Evolutionary conservation across 768 basidiomycete genomes (phyloP).

Genomic region (Suillus clintonianus): DNA sequence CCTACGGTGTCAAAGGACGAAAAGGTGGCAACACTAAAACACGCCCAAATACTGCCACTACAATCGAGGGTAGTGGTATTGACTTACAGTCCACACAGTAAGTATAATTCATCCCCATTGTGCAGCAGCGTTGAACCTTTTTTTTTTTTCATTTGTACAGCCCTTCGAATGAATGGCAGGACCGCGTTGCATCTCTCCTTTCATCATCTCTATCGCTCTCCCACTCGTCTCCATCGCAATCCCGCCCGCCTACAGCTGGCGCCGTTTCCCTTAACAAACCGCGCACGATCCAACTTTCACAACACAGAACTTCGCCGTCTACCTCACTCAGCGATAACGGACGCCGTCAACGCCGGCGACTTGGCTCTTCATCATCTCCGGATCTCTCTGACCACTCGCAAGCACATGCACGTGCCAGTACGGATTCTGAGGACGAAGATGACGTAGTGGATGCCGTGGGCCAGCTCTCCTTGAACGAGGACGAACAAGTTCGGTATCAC

Average conservation of each 20-base stretch:
- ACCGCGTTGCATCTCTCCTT: slow-evolving; percentile 46
- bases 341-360: slow-evolving; percentile 53
- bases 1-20: slow-evolving; percentile 76
- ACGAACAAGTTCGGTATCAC: slow-evolving; percentile 83
- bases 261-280: slow-evolving; percentile 15
- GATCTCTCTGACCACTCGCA: slow-evolving; percentile 12
- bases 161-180: slow-evolving; percentile 86
- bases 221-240: slow-evolving; percentile 2
- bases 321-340: slow-evolving; percentile 29
- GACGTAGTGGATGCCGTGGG: slow-evolving; percentile 73
- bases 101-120: slow-evolving; percentile 23
- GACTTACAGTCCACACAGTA: slow-evolving; percentile 67
- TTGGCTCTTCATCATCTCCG: slow-evolving; percentile 36
- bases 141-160: slow-evolving; percentile 45
- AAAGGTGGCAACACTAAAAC: slow-evolving; percentile 41
- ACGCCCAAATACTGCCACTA: slow-evolving; percentile 20
- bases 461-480: slow-evolving; percentile 86
- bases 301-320: slow-evolving; percentile 14
- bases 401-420: slow-evolving; percentile 23
- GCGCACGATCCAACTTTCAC: slow-evolving; percentile 7
- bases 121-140: slow-evolving; percentile 9
- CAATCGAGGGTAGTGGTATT: slow-evolving; percentile 21
- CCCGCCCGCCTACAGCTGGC: not conserved
- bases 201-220: slow-evolving; percentile 19
- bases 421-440: slow-evolving; percentile 40